Evolutionary conservation across 164 flowering plant genomes (phyloP).

Genomic region (Echeveria elegans): DNA sequence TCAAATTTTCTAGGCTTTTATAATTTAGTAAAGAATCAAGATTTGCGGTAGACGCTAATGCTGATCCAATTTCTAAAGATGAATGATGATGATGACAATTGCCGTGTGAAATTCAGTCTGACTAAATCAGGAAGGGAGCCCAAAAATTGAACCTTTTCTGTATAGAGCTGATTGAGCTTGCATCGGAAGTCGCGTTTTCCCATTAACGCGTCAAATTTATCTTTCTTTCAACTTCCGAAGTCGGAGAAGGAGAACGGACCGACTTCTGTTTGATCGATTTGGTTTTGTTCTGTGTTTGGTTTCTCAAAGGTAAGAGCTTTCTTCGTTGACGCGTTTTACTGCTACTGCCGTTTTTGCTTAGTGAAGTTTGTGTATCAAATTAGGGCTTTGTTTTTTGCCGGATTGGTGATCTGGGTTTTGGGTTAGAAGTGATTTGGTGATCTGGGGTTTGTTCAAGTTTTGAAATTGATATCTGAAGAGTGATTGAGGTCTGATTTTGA

Average conservation of each 20-base stretch:
- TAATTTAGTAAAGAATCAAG: background rate
- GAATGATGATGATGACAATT: background rate
- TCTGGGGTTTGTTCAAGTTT: background rate
- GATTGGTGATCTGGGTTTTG: background rate
- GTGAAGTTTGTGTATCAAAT: background rate
- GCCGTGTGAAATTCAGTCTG: background rate
- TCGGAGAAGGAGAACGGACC: background rate
- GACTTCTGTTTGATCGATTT: background rate
- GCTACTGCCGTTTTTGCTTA: background rate
- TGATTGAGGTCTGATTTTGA: background rate
- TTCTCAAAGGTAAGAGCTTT: background rate
- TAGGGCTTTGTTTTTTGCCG: background rate
- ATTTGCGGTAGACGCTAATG: background rate
- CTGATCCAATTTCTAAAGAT: background rate
- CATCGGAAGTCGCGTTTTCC: background rate
- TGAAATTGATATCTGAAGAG: background rate
- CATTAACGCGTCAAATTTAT: background rate
- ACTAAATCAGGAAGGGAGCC: background rate
- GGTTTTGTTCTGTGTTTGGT: background rate
- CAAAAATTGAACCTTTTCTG: background rate
- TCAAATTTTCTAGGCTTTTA: background rate
- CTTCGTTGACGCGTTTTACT: background rate
- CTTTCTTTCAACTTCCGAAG: background rate
- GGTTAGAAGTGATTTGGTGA: constrained; percentile 6
- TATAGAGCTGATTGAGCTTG: background rate